Evolutionary conservation across 805 yeast species (phyloP).

Genomic region (Candida schatavii): DNA sequence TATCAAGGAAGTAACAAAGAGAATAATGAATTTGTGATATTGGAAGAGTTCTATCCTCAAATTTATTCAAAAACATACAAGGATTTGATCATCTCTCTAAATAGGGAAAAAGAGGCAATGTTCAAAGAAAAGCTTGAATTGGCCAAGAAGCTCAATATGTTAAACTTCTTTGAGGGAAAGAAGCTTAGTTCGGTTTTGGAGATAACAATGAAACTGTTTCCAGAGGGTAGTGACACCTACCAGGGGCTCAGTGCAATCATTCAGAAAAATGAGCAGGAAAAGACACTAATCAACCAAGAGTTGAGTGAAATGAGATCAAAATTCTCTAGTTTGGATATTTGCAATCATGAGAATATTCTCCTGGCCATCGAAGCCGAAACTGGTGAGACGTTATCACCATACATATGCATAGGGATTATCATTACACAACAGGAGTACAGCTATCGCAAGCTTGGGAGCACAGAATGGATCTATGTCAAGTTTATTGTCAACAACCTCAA

Average conservation of each 20-base stretch:
- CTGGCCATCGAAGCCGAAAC: conserved; percentile 8
- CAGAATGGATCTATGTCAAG: conserved; percentile 21
- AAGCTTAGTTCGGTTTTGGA: conserved; percentile 25
- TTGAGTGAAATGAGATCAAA: conserved; percentile 16
- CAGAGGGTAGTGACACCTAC: conserved; percentile 10
- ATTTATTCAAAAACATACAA: conserved; percentile 25
- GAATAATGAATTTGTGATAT: conserved; percentile 20
- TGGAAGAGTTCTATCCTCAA: conserved; percentile 34
- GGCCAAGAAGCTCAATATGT: conserved; percentile 26
- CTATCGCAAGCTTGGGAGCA: conserved; percentile 17
- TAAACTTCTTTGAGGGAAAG: conserved; percentile 41
- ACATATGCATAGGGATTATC: conserved; percentile 28
- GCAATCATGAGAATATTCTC: conserved; percentile 18
- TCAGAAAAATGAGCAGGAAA: conserved; percentile 16
- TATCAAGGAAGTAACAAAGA: conserved; percentile 4
- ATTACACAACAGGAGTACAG: conserved; percentile 29
- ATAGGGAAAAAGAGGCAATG: conserved; percentile 13
- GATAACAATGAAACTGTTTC: conserved; percentile 18
- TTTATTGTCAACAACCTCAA: conserved; percentile 10
- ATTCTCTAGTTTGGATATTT: conserved; percentile 17
- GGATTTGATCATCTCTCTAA: conserved; percentile 19
- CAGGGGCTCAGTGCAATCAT: conserved; percentile 17
- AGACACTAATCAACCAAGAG: conserved; percentile 15
- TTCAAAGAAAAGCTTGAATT: conserved; percentile 15
- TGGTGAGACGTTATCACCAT: conserved; percentile 14